phyloP scores from a whole-genome alignment of 2,329 filamentous ascomycete species.

The Endothia cerciana region DNA sequence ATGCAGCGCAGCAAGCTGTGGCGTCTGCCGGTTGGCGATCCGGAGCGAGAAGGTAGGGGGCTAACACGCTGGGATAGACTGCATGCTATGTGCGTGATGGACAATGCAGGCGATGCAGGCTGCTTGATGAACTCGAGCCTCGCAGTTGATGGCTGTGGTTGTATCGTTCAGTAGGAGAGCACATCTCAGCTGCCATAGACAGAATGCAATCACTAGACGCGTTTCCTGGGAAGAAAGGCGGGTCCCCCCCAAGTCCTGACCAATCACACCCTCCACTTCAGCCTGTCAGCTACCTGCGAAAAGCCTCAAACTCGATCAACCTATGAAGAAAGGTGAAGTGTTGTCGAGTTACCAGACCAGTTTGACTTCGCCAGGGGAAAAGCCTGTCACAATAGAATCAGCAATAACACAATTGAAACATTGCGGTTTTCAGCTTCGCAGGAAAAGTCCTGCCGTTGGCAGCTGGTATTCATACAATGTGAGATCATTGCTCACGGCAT shows the following conservation, averaged over 20 bases:
- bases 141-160: constrained; percentile 1
- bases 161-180: constrained; percentile 8
- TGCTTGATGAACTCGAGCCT: constrained; percentile 7
- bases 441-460: neutral
- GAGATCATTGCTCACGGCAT: constrained; percentile 6
- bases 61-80: neutral
- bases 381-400: neutral
- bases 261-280: constrained; percentile 4
- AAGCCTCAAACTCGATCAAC: neutral
- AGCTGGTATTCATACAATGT: neutral
- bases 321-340: neutral
- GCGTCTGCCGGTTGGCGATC: neutral
- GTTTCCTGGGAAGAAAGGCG: constrained; percentile 2
- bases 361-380: neutral
- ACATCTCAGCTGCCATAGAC: constrained; percentile 2
- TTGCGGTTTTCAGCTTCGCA: neutral
- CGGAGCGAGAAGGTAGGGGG: neutral
- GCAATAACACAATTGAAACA: neutral
- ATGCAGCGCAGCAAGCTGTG: constrained; percentile 4
- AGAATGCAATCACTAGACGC: constrained; percentile 11
- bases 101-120: constrained; percentile 4
- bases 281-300: constrained; percentile 5
- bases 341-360: neutral
- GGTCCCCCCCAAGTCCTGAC: neutral
- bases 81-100: constrained; percentile 2